These are phyloP conservation scores for Lodderomyces beijingensis DNA, from an alignment of 1,139 yeast genomes.

Conservation along the genomic window DNA sequence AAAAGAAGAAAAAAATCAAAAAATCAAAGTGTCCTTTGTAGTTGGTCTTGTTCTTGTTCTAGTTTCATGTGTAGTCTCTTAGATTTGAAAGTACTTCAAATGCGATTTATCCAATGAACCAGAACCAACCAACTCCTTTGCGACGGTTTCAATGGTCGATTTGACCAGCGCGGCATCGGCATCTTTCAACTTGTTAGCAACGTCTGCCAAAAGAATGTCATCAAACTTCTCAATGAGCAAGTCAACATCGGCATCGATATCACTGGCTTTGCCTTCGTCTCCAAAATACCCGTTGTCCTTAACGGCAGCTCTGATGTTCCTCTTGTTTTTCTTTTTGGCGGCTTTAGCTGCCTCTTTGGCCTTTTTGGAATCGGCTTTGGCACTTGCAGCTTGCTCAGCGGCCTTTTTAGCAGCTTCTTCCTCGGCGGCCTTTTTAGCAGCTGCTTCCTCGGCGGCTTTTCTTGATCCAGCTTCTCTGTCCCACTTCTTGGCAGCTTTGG, in stretches of 20 bases:
- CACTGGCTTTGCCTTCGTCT: constrained; percentile 60
- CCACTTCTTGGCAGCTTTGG: constrained; percentile 94
- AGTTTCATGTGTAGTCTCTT: constrained; percentile 4
- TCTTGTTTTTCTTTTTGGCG: constrained; percentile 97
- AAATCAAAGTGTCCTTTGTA: too few relatives aligned
- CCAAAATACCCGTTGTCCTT: constrained; percentile 87
- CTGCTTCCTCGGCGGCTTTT: constrained; percentile 88
- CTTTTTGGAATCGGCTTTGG: constrained; percentile 74
- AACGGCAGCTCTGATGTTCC: constrained; percentile 77
- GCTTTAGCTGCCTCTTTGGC: constrained; percentile 96
- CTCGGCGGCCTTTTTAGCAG: constrained; percentile 78
- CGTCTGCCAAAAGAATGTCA: constrained; percentile 67
- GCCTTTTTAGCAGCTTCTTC: constrained; percentile 70
- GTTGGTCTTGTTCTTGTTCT: too few relatives aligned
- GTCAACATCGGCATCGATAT: constrained; percentile 77
- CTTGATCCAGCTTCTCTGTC: constrained; percentile 97
- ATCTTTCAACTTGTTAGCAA: constrained; percentile 59
- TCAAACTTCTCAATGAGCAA: constrained; percentile 73
- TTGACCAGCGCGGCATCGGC: constrained; percentile 51
- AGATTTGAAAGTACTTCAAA: constrained; percentile 31
- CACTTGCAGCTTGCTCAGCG: constrained; percentile 69
- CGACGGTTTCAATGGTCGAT: constrained; percentile 46
- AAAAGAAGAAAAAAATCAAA: too few relatives aligned
- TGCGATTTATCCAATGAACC: constrained; percentile 29
- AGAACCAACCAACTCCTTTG: constrained; percentile 35